phyloP scores from a whole-genome alignment of 202 grass and related monocot species.

The Brachypodium distachyon region DNA sequence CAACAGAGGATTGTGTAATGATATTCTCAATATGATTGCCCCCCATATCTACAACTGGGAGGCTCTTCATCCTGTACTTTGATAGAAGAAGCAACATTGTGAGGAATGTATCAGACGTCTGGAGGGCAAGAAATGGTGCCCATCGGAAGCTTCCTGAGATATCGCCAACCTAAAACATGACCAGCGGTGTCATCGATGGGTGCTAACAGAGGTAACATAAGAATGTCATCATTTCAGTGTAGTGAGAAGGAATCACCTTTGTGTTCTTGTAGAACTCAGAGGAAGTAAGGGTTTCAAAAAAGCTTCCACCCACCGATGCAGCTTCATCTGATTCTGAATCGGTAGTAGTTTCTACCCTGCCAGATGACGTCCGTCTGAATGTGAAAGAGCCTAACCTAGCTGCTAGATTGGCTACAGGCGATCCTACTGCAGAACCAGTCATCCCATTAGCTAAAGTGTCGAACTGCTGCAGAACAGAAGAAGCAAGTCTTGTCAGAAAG shows the following conservation, averaged over 20 bases:
- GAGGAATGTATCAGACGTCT: constrained; percentile 87
- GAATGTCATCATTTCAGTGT: background rate
- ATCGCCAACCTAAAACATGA: constrained; percentile 52
- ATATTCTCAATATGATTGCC: constrained; percentile 91
- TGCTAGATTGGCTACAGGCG: constrained; percentile 32
- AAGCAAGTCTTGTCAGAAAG: background rate
- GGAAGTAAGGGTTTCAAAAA: constrained; percentile 82
- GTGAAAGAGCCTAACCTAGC: constrained; percentile 51
- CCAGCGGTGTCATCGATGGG: background rate
- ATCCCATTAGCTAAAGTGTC: constrained; percentile 45
- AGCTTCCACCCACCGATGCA: constrained; percentile 63
- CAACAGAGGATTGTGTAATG: constrained; percentile 76
- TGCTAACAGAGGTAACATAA: background rate
- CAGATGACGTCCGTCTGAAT: constrained; percentile 48
- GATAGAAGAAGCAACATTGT: constrained; percentile 93
- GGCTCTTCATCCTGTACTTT: constrained; percentile 97
- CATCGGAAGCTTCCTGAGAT: constrained; percentile 90
- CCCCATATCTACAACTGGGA: constrained; percentile 77
- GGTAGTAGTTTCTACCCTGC: constrained; percentile 35
- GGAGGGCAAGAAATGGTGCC: constrained; percentile 95
- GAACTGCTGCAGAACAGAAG: constrained; percentile 34
- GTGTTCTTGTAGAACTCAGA: constrained; percentile 99
- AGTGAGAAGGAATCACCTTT: constrained; percentile 53
- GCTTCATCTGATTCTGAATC: constrained; percentile 46
- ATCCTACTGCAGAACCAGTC: constrained; percentile 30